These are phyloP conservation scores for Geotrichum klebahnii DNA, from an alignment of 1,139 yeast genomes.

Conservation along the genomic window DNA sequence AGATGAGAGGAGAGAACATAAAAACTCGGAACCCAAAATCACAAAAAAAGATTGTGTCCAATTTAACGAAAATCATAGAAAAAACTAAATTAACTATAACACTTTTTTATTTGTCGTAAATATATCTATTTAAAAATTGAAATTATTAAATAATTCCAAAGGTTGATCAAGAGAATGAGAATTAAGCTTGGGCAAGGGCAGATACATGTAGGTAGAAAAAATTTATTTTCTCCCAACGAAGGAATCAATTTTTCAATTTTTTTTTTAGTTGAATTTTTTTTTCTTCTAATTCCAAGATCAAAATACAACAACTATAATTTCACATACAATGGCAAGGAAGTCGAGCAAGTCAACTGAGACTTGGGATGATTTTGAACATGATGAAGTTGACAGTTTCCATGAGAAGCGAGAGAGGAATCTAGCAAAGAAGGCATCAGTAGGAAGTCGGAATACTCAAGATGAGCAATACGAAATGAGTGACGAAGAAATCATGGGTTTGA, in stretches of 20 bases:
- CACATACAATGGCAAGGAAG: conserved; percentile 18
- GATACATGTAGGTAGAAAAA: not conserved
- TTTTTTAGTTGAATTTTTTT: not conserved
- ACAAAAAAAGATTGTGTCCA: not conserved
- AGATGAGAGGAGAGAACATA: not conserved
- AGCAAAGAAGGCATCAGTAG: conserved; percentile 14
- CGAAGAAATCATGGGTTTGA: conserved; percentile 48
- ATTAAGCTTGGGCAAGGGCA: not conserved
- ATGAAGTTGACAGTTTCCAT: conserved; percentile 21
- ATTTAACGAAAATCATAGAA: conserved; percentile 2
- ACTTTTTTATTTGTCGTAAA: not conserved
- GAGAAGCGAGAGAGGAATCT: conserved; percentile 16
- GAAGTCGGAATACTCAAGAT: conserved; percentile 7
- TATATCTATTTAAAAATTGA: not conserved
- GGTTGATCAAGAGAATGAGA: too few relatives aligned
- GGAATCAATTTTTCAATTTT: not conserved
- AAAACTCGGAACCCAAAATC: not conserved
- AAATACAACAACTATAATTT: not conserved
- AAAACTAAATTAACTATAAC: not conserved
- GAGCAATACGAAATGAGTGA: conserved; percentile 47
- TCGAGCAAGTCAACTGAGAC: conserved; percentile 14
- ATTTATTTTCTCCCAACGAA: not conserved
- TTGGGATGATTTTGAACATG: conserved; percentile 22
- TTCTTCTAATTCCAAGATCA: not conserved
- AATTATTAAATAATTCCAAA: not conserved